These are phyloP conservation scores for Anaeromyces robustus DNA, from an alignment of 192 early-diverging fungal species.

Conservation along the genomic window DNA sequence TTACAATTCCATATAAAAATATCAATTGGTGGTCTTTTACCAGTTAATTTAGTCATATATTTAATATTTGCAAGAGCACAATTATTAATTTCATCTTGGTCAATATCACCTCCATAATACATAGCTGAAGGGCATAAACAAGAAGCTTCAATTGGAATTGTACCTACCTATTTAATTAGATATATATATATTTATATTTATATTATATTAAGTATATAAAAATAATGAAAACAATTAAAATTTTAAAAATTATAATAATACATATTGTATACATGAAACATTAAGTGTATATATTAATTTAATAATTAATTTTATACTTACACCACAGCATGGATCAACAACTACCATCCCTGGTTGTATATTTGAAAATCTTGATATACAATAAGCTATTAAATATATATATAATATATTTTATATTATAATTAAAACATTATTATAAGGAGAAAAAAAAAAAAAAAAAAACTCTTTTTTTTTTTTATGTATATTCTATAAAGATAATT, in stretches of 20 bases:
- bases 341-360: background rate
- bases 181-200: too few species aligned
- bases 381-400: background rate
- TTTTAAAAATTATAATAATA: too few species aligned
- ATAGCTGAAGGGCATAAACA: background rate
- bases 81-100: background rate
- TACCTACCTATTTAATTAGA: background rate
- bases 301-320: background rate
- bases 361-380: background rate
- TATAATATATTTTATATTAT: too few species aligned
- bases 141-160: background rate
- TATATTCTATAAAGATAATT: too few species aligned
- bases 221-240: too few species aligned
- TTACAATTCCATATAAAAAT: background rate
- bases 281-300: too few species aligned
- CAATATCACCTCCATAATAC: background rate
- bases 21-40: background rate
- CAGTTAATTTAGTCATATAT: background rate
- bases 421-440: too few species aligned
- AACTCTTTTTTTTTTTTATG: too few species aligned
- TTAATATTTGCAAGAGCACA: background rate
- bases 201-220: too few species aligned
- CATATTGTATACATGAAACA: too few species aligned
- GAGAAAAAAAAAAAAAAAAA: too few species aligned
- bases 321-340: background rate